Evolutionary conservation across 2,329 filamentous ascomycete genomes (phyloP), one percentile per base, ranked within the genome.

Genomic region (Tolypocladium endophyticum): DNA sequence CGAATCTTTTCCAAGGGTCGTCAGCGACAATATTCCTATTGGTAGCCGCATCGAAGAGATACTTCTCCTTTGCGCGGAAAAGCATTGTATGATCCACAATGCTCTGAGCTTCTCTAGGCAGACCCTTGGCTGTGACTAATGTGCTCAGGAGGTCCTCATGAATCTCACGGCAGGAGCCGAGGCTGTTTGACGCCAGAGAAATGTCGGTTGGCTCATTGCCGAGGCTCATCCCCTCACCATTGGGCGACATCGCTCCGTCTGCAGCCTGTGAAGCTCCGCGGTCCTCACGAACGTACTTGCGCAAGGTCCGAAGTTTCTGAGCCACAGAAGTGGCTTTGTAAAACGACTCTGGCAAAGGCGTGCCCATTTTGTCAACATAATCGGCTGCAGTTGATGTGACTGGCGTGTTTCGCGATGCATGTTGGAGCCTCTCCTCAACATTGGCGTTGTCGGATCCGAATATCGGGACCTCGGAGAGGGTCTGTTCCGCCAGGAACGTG

Each of bases 1-100:
- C 76, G 59, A 89, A 87, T 60, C 85, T 81, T n/a, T 93, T 76
- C 83, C 88, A 90, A 36, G 82, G 83, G 66, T 92, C 87, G 61
- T 90, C 88, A 7, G 80, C 77, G 1, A 89, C 80, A n/a, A 92
- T 81, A 7, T 79, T 74, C 62, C 82, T 81, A 67, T 94, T 94
- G 55, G 77, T 81, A 20, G 74, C 73, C 61, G 84, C 85, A 66
- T 92, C 77, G 62, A 87, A 86, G 0, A 87, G 72, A 62, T 87
- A 88, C 59, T 78, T 81, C 64, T 85, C 83, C 62, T 81, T 82
- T 9, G 84, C 82, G 20, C 85, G 81, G 43, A 83, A 72, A 12
- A 87, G 72, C 77, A 86, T 85, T 4, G 77, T 71, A 62, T 87
- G 81, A 61, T 87, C 81, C 16, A 85, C 67, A 9, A 82, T 70